phyloP scores from a whole-genome alignment of 129 eudicot species.

The Chrysanthemum makinoi region DNA sequence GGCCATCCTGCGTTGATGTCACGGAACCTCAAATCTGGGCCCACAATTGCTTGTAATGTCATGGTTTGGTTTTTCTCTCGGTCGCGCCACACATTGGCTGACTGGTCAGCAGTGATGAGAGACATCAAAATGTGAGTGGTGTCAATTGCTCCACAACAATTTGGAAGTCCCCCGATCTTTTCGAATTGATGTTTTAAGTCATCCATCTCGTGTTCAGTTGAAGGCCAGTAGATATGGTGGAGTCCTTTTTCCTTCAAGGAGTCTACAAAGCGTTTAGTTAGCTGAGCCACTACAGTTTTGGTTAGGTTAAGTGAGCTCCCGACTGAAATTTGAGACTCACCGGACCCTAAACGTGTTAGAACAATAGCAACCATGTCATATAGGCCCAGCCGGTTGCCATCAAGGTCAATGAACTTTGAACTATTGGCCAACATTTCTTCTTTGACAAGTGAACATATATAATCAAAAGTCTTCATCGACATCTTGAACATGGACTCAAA shows the following conservation, averaged over 20 bases:
- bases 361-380: slow-evolving; percentile 65
- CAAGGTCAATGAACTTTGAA: slow-evolving; percentile 35
- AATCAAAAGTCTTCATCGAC: slow-evolving; percentile 58
- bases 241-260: slow-evolving; percentile 37
- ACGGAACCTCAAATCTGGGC: slow-evolving; percentile 52
- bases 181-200: slow-evolving; percentile 49
- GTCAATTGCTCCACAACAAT: slow-evolving; percentile 72
- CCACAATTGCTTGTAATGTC: slow-evolving; percentile 56
- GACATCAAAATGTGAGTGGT: slow-evolving; percentile 57
- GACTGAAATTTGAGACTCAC: slow-evolving; percentile 45
- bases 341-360: slow-evolving; percentile 60
- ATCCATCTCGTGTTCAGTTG: slow-evolving; percentile 40
- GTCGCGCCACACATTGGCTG: slow-evolving; percentile 44
- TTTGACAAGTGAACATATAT: slow-evolving; percentile 55
- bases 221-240: slow-evolving; percentile 61
- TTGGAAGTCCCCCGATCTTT: slow-evolving; percentile 56
- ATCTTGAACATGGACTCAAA: slow-evolving; percentile 65
- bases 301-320: slow-evolving; percentile 46
- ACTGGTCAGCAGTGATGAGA: slow-evolving; percentile 34
- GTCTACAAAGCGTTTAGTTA: slow-evolving; percentile 66
- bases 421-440: slow-evolving; percentile 43
- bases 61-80: slow-evolving; percentile 43
- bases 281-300: slow-evolving; percentile 55
- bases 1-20: slow-evolving; percentile 60
- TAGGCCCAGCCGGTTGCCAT: slow-evolving; percentile 39